Evolutionary conservation across 108 stramenopile genomes (phyloP), one percentile per base, ranked within the genome.

Genomic region (Fragilariopsis cylindrus): DNA sequence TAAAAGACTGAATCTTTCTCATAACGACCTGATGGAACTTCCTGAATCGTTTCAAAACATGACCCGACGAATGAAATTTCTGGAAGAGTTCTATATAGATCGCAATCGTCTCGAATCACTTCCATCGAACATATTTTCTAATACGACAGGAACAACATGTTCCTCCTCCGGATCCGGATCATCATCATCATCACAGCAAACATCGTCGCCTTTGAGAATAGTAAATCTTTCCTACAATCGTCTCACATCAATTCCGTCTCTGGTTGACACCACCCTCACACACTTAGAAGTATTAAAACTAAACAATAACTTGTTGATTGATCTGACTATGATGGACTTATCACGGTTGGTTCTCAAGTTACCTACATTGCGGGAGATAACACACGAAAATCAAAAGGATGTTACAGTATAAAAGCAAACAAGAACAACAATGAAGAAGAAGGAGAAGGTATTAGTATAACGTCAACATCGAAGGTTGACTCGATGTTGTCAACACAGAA

Each of bases 1-100:
- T 18, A n/a, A 65, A 63, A 58, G 50, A 9, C 56, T 80, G 57
- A 63, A 65, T 52, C 16, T 80, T 9, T 80, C 79, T 21, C 18
- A 65, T 3, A 80, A 80, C 45, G 19, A 43, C 7, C 49, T 80
- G 18, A 15, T 0, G 3, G 43, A 21, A 9, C 52, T 81, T 7
- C 80, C 80, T 3, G 41, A 58, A 44, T 79, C 78, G 0, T 73
- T 79, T 69, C 58, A 46, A 54, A 16, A 50, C 16, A 58, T 79
- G 72, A 47, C 67, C 4, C 19, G 50, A 52, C 48, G 49, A 0
- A 68, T 68, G 67, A 52, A 19, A 7, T 18, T 9, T 48, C 15
- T 68, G 48, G 30, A 52, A n/a, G 39, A 41, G 9, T 68, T 68
- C 30, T 6, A 30, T 8, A 39, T 19, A 21, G 5, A 7, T 39